These are phyloP conservation scores for Phanerochaete sordida DNA, from an alignment of 768 basidiomycete species.

Conservation along the genomic window DNA sequence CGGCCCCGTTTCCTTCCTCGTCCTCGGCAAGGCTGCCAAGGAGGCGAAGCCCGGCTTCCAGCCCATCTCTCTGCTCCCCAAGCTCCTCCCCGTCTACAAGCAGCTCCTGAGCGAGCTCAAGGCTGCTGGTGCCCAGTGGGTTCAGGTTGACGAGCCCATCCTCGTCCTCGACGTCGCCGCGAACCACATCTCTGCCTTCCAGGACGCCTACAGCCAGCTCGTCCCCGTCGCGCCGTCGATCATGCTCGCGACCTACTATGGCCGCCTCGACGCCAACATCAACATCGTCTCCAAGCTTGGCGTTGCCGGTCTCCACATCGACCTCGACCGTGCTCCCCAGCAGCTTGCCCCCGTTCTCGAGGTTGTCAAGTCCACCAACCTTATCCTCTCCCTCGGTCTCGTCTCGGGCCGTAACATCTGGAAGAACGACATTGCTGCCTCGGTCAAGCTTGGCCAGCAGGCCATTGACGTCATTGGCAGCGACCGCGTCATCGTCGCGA, in stretches of 20 bases:
- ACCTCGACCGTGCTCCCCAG: conserved; percentile 88
- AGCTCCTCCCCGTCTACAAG: conserved; percentile 89
- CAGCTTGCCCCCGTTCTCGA: conserved; percentile 82
- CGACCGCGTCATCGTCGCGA: conserved; percentile 88
- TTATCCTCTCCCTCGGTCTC: conserved; percentile 88
- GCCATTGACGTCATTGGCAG: conserved; percentile 80
- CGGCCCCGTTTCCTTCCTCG: conserved; percentile 93
- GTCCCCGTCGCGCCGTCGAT: conserved; percentile 85
- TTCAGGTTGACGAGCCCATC: conserved; percentile 96
- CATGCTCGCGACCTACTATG: conserved; percentile 93
- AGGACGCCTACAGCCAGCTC: conserved; percentile 77
- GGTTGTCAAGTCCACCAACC: conserved; percentile 78
- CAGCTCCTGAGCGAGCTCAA: conserved; percentile 89
- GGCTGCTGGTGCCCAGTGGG: conserved; percentile 88
- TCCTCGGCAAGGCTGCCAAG: conserved; percentile 88
- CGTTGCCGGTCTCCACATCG: conserved; percentile 91
- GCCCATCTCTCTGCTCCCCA: conserved; percentile 85
- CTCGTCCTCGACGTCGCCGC: conserved; percentile 88
- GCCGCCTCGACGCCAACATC: conserved; percentile 91
- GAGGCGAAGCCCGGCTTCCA: conserved; percentile 82
- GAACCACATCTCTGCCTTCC: conserved; percentile 74
- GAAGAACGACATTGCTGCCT: conserved; percentile 91
- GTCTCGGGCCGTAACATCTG: conserved; percentile 99
- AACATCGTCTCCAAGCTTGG: conserved; percentile 89
- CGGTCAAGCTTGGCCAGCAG: conserved; percentile 79